Percentiles rank a stretch among this genome's conserved stretches.
Conservation (phyloP, 2,329 filamentous ascomycete genomes). For the Shiraia sp. region DNA sequence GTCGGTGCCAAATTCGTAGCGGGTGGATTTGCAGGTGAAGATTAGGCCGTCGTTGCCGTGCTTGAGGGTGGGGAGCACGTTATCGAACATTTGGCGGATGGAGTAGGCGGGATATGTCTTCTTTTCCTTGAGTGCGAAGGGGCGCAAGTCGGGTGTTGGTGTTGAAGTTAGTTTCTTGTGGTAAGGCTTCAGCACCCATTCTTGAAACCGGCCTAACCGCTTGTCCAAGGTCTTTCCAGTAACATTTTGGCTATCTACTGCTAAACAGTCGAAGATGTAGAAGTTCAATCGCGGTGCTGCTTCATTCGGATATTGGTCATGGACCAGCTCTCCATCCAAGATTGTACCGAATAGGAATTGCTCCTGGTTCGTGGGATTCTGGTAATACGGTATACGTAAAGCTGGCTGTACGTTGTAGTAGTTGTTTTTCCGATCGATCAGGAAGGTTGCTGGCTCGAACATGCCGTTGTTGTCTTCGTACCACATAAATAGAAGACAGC, state of each 20-base stretch:
- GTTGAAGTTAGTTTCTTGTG: conserved; percentile 55
- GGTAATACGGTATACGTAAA: conserved; percentile 78
- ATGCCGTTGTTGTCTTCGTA: conserved; percentile 54
- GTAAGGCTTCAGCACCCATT: conserved; percentile 75
- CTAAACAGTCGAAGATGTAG: conserved; percentile 90
- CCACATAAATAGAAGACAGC: conserved; percentile 91
- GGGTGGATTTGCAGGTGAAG: conserved; percentile 89
- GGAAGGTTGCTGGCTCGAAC: conserved; percentile 66
- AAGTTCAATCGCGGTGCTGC: conserved; percentile 71
- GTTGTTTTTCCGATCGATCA: conserved; percentile 98
- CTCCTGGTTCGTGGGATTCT: conserved; percentile 56
- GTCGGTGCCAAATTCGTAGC: conserved; percentile 90
- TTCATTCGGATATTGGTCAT: conserved; percentile 72
- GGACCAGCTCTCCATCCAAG: conserved; percentile 90
- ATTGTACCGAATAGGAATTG: conserved; percentile 80
- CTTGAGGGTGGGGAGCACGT: conserved; percentile 78
- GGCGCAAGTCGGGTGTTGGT: conserved; percentile 57
- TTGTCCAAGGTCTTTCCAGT: conserved; percentile 85
- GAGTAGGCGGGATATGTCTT: conserved; percentile 87
- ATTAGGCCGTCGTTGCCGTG: conserved; percentile 97
- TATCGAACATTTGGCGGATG: conserved; percentile 75
- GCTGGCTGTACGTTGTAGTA: conserved; percentile 80
- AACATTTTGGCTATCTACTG: conserved; percentile 74
- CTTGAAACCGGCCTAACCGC: conserved; percentile 82
- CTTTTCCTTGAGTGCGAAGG: conserved; percentile 84